Conservation (phyloP, 2,329 filamentous ascomycete species). For the Chrysoporthe cubensis region DNA sequence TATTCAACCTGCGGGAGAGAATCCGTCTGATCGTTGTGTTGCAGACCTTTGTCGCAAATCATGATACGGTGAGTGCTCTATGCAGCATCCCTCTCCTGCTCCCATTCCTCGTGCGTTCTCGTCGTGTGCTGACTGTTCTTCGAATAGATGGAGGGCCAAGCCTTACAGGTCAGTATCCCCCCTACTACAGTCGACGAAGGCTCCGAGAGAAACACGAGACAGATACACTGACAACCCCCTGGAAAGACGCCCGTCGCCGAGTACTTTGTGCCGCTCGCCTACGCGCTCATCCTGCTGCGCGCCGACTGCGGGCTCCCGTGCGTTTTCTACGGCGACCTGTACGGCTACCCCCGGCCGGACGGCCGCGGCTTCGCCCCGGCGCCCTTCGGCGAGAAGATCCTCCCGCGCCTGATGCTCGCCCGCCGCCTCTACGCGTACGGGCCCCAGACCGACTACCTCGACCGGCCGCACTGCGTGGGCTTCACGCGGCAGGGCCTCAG, state of each 20-base stretch:
- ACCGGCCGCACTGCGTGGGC: constrained; percentile 63
- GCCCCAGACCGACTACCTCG: constrained; percentile 65
- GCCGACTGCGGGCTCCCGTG: constrained; percentile 63
- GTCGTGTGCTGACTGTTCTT: background rate
- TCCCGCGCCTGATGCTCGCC: constrained; percentile 63
- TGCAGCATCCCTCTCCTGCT: background rate
- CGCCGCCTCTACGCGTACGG: constrained; percentile 71
- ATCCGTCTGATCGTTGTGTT: background rate
- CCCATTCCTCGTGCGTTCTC: background rate
- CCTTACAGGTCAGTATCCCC: constrained; percentile 51
- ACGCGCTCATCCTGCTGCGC: constrained; percentile 69
- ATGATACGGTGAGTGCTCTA: constrained; percentile 58
- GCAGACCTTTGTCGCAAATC: constrained; percentile 68
- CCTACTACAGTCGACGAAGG: background rate
- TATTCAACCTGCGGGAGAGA: background rate
- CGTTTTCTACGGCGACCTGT: constrained; percentile 73
- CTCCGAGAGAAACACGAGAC: background rate
- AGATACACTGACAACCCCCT: background rate
- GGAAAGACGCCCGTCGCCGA: constrained; percentile 58
- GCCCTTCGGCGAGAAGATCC: constrained; percentile 53
- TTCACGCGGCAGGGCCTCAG: constrained; percentile 55
- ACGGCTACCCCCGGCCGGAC: constrained; percentile 60
- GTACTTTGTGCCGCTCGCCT: constrained; percentile 70
- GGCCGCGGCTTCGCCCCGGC: constrained; percentile 40
- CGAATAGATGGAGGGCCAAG: constrained; percentile 45